Evolutionary conservation across 75 land plant species (phyloP).

Genomic region (Chamaecyparis obtusa): DNA sequence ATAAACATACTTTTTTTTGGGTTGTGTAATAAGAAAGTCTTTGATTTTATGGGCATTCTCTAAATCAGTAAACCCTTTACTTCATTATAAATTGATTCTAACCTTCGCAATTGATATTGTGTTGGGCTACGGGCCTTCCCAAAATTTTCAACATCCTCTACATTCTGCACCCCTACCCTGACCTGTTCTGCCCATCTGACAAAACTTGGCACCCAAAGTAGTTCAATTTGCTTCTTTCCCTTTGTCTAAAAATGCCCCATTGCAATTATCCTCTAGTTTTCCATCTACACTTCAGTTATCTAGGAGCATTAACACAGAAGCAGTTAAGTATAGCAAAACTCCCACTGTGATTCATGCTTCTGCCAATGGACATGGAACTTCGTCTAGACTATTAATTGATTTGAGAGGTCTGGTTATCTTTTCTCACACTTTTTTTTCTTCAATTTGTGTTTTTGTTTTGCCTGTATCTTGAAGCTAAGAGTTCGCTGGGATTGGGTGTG

Average conservation of each 20-base stretch:
- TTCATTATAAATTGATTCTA: too few species aligned
- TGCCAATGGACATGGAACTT: slow-evolving; percentile 20
- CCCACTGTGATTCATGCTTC: slow-evolving; percentile 34
- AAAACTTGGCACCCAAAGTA: not conserved
- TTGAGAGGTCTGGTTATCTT: slow-evolving; percentile 39
- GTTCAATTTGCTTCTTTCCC: slow-evolving; percentile 9
- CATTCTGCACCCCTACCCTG: slow-evolving; percentile 2
- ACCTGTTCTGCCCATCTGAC: slow-evolving; percentile 10
- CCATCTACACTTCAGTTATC: slow-evolving; percentile 15
- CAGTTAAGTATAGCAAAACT: slow-evolving; percentile 14
- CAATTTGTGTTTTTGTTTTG: not conserved
- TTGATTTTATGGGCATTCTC: not conserved
- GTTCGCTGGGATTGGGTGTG: not conserved
- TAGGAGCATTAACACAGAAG: slow-evolving; percentile 4
- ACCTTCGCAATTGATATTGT: too few species aligned
- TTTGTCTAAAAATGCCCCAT: not conserved
- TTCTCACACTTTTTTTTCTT: not conserved
- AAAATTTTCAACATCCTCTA: too few species aligned
- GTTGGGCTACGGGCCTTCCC: too few species aligned
- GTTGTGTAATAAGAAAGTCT: not conserved
- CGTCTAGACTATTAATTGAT: slow-evolving; percentile 54
- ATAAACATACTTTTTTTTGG: not conserved
- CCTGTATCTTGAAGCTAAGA: not conserved
- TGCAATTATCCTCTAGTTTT: slow-evolving; percentile 22
- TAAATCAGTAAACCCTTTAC: too few species aligned